Conservation (phyloP, 345 rosid species). For the Triadica sebifera region DNA sequence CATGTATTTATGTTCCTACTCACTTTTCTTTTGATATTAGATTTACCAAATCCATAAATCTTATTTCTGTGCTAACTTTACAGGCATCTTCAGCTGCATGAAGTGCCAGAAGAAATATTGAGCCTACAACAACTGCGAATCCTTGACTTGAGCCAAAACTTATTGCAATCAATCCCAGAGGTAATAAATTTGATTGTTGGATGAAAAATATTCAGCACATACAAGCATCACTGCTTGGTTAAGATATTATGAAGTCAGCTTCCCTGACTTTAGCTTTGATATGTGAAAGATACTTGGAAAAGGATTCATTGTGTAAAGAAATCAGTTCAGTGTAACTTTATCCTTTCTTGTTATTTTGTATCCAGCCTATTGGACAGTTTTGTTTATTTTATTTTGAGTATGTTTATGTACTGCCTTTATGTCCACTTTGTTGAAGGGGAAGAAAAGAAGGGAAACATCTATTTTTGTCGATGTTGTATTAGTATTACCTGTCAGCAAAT, state of each 20-base stretch:
- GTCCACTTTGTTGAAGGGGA: background rate
- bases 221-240: background rate
- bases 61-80: constrained; percentile 19
- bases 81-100: constrained; percentile 68
- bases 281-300: background rate
- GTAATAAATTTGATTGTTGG: constrained; percentile 32
- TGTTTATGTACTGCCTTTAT: background rate
- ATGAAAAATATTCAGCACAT: background rate
- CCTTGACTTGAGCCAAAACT: constrained; percentile 81
- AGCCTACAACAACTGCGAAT: constrained; percentile 53
- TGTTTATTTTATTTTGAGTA: background rate
- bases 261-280: constrained; percentile 1
- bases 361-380: background rate
- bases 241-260: background rate
- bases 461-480: constrained; percentile 1
- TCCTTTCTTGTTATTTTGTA: background rate
- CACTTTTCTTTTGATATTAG: background rate
- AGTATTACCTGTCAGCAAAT: background rate
- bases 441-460: background rate
- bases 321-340: background rate
- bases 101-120: constrained; percentile 66
- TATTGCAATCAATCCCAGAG: constrained; percentile 66
- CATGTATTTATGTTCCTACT: background rate
- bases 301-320: background rate
- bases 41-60: constrained; percentile 13